Conservation (phyloP, 495 filamentous ascomycete species). For the Neurospora tetraspora region DNA sequence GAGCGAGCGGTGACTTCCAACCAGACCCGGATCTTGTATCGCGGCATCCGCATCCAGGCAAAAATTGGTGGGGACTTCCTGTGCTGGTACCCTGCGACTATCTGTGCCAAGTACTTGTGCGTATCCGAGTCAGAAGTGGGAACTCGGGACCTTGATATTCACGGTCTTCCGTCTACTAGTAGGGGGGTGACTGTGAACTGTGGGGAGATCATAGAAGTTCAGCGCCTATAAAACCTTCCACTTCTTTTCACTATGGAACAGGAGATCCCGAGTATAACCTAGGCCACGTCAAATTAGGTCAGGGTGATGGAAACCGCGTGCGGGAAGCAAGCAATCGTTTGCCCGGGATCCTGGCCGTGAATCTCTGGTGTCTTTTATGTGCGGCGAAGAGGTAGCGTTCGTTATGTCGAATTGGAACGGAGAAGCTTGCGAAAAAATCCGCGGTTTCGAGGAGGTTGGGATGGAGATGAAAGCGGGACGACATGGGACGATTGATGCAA, state of each 20-base stretch:
- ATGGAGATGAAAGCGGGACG: neutral
- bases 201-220: neutral
- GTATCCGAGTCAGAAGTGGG: neutral
- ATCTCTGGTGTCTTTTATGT: neutral
- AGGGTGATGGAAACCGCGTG: neutral
- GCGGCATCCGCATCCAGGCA: slow-evolving; percentile 18
- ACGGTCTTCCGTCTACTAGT: neutral
- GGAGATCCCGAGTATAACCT: neutral
- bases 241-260: neutral
- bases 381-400: neutral
- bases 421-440: neutral
- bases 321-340: neutral
- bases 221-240: neutral
- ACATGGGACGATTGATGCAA: neutral
- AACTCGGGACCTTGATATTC: neutral
- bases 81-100: slow-evolving; percentile 12
- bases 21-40: slow-evolving; percentile 25
- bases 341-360: neutral
- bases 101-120: slow-evolving; percentile 6
- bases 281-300: neutral
- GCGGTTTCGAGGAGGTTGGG: neutral
- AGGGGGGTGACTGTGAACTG: neutral
- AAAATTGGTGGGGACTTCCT: slow-evolving; percentile 10
- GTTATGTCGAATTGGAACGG: neutral
- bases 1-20: slow-evolving; percentile 17